Evolutionary conservation across 1,284 basidiomycete species (phyloP).

Genomic region (Ceratobasidium sp.): DNA sequence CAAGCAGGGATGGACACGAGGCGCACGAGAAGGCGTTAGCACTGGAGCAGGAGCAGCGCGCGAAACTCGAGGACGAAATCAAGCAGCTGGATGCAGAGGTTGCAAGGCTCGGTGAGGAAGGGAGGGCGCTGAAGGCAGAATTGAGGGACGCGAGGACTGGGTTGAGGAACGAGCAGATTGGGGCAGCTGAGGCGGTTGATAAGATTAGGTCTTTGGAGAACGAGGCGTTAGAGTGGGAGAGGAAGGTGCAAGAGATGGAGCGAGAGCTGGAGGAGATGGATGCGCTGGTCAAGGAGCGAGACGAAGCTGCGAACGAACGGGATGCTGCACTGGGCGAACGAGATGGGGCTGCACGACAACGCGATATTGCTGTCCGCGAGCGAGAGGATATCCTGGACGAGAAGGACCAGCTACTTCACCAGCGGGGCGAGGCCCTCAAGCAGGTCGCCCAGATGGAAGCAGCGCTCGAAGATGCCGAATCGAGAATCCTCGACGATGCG

Average conservation of each 20-base stretch:
- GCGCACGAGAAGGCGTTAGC: slow-evolving; percentile 43
- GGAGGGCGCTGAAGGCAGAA: slow-evolving; percentile 59
- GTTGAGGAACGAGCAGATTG: slow-evolving; percentile 38
- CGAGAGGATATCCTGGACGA: slow-evolving; percentile 64
- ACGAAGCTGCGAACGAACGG: slow-evolving; percentile 59
- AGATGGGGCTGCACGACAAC: slow-evolving; percentile 70
- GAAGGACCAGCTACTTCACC: slow-evolving; percentile 59
- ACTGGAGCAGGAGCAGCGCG: slow-evolving; percentile 34
- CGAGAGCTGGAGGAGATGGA: slow-evolving; percentile 66
- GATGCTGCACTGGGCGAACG: slow-evolving; percentile 54
- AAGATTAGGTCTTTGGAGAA: slow-evolving; percentile 15
- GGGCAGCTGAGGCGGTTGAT: slow-evolving; percentile 16
- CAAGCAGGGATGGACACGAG: slow-evolving; percentile 25
- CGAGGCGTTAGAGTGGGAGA: slow-evolving; percentile 54
- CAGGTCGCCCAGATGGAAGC: slow-evolving; percentile 72
- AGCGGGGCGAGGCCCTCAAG: slow-evolving; percentile 62
- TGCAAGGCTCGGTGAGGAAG: slow-evolving; percentile 28
- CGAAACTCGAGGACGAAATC: slow-evolving; percentile 22
- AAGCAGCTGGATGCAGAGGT: slow-evolving; percentile 30
- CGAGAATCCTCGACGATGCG: slow-evolving; percentile 68
- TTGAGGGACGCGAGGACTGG: slow-evolving; percentile 39
- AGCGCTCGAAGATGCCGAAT: slow-evolving; percentile 67
- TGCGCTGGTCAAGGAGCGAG: slow-evolving; percentile 56
- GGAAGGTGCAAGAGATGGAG: slow-evolving; percentile 74
- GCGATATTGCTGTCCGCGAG: slow-evolving; percentile 71